phyloP scores from a whole-genome alignment of 2,329 filamentous ascomycete species.

The Neonectria coccinea region DNA sequence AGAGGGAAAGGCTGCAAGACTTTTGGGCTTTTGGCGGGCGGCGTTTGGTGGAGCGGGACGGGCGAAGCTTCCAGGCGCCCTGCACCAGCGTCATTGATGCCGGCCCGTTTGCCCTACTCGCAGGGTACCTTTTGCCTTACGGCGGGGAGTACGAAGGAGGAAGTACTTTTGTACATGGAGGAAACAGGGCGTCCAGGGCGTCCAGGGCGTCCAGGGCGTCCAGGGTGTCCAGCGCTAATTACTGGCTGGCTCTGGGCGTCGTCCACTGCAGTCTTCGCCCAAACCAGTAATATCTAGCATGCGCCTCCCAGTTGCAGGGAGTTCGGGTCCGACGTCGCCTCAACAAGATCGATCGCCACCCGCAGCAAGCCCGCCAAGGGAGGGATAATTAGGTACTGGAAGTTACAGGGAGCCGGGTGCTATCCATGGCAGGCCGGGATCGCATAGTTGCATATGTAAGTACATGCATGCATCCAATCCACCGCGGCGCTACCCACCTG shows the following conservation, averaged over 20 bases:
- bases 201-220: background rate
- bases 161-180: background rate
- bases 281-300: slow-evolving; percentile 43
- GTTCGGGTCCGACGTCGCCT: slow-evolving; percentile 8
- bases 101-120: slow-evolving; percentile 18
- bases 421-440: slow-evolving; percentile 10
- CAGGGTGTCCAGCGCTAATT: no score
- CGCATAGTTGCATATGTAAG: slow-evolving; percentile 42
- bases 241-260: slow-evolving; percentile 6
- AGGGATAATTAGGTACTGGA: no score
- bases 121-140: background rate
- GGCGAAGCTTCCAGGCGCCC: slow-evolving; percentile 38
- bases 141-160: background rate
- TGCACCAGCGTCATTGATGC: slow-evolving; percentile 42
- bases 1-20: slow-evolving; percentile 35
- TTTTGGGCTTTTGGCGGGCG: slow-evolving; percentile 38
- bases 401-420: background rate
- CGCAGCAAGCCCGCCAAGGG: background rate
- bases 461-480: slow-evolving; percentile 22
- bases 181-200: background rate
- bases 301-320: slow-evolving; percentile 22
- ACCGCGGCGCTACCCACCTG: slow-evolving; percentile 24
- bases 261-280: slow-evolving; percentile 16
- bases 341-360: slow-evolving; percentile 41
- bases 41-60: slow-evolving; percentile 39